Evolutionary conservation across 164 flowering plant genomes (phyloP), one percentile per base, ranked within the genome.

Genomic region (Platanus orientalis): DNA sequence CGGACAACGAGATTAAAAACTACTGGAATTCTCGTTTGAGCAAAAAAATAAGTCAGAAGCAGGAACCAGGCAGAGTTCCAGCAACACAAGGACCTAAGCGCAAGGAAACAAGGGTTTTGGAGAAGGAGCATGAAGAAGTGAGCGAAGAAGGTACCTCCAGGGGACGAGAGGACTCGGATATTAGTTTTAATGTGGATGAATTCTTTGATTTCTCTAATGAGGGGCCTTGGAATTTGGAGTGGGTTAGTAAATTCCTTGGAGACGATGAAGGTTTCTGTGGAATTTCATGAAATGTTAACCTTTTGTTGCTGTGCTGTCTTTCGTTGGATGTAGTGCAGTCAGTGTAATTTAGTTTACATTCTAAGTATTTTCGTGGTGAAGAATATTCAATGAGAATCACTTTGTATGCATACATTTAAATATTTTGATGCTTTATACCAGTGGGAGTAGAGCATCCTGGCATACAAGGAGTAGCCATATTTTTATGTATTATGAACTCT

Each of bases 21-120:
- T 44, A 44, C 49, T 44, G 49, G 49, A 44, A 44, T 16, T 44
- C 81, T 75, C 83, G 73, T 74, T 72, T 82, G 76, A 76, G 83
- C 79, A 82, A 80, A 74, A 82, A 78, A 61, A 53, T 68, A 40
- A 65, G 57, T 12, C 64, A 65, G 55, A 53, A 61, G 7, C 64
- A 71, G 55, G 66, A 76, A 57, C 66, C 62, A 39, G 14, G 45
- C 40, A 62, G 60, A 30, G 47, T 25, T 51, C 32, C 69, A 63
- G 48, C 49, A 16, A 67, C 44, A 45, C 26, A 51, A 59, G 58
- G 52, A 17, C 59, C 40, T 7, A 24, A 57, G 36, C 25, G 28
- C 14, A 39, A 64, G 60, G 54, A 26, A 21, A 62, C 16, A 25
- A 48, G 34, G 1, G 58, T 23, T n/a, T 62, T n/a, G 50, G 62